Base-by-base conservation (phyloP, 2,329 filamentous ascomycete species). In the Fonsecaea monophora region DNA sequence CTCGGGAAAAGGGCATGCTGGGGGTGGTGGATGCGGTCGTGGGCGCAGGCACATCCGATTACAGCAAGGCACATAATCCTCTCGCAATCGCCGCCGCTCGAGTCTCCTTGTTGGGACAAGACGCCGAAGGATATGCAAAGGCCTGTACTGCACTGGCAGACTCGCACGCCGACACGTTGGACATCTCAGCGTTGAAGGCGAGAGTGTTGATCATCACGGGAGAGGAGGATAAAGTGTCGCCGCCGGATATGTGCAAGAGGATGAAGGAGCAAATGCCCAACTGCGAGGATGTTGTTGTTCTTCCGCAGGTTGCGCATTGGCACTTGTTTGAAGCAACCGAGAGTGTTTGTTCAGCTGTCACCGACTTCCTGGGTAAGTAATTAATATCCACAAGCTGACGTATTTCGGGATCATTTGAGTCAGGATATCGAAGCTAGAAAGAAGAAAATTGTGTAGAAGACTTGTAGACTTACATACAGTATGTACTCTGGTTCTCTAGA, bases 101-200 rank as follows among this genome's bases (percentile, higher is more conserved):
- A 5, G 70, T 82, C 32, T 82, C 79, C 4, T 74, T 87, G 1
- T 73, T 85, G 0, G 73, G 77, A 0, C 83, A 85, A 68, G 81
- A 85, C 68, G 77, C 82, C 0, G 84, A 87, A 68, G 82, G 82
- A 1, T 87, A 86, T 72, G 85, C 85, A 1, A 87, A 87, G 67
- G 84, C 79, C 0, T 84, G 82, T 50, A 76, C 76, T 34, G 84
- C 84, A 2, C 75, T 86, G 35, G 84, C 81, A 3, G 75, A 75
- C 3, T 79, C 79, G 0, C 73, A 73, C 1, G 69, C 73, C 21
- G 63, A 70, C 15, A 60, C 25, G 30, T 57, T 83, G 25, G 73
- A 78, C 25, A 69, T 82, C 2, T 68, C 74, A 21, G 66, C 73
- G 6, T 59, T 83, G 3, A 69, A 75, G 8, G 71, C 73, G 4